Conservation (phyloP, 331 rosid species). For the Pyracantha coccinea region DNA sequence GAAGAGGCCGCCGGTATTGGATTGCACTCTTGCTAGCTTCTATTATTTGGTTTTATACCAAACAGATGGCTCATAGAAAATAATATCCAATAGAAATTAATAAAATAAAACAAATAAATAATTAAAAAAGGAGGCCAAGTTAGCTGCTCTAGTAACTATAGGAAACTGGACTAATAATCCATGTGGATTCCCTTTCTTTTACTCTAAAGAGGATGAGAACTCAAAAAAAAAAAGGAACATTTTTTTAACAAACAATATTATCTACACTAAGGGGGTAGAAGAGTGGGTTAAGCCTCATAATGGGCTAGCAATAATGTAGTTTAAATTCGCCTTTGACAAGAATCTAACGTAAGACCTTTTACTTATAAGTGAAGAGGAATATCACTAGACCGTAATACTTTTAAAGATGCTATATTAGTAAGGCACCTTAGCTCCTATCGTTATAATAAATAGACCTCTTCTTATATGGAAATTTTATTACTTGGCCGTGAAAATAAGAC, state of each 20-base stretch:
- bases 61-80: background rate
- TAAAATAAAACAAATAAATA: background rate
- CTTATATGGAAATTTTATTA: background rate
- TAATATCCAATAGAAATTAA: background rate
- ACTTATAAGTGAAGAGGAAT: too few relatives aligned
- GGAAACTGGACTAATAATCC: conserved; percentile 8
- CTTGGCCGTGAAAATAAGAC: background rate
- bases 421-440: background rate
- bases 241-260: too few relatives aligned
- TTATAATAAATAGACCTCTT: background rate
- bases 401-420: background rate
- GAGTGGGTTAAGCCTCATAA: too few relatives aligned
- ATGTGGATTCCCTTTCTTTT: background rate
- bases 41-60: background rate
- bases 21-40: background rate
- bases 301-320: too few relatives aligned
- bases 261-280: too few relatives aligned
- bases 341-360: too few relatives aligned
- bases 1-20: background rate
- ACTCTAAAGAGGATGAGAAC: background rate
- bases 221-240: background rate
- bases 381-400: too few relatives aligned
- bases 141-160: conserved; percentile 1
- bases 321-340: too few relatives aligned
- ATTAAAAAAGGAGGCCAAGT: background rate